Conservation (phyloP, 2,329 filamentous ascomycete genomes). For the Calonectria multiphialidica region DNA sequence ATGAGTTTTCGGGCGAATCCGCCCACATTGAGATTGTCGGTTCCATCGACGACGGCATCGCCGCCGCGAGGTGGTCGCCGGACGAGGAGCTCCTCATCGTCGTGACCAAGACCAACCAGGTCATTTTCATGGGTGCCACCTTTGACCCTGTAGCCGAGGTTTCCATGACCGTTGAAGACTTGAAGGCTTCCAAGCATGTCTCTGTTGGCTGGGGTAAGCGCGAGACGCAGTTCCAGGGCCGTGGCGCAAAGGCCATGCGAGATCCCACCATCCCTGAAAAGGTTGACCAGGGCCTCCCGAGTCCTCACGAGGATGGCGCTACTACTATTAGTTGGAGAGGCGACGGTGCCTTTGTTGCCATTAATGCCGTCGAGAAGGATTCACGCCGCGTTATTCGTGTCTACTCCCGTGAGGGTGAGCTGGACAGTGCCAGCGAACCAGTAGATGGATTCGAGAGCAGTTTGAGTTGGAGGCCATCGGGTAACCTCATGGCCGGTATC, state of each 20-base stretch:
- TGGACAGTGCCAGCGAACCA: conserved; percentile 95
- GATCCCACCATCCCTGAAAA: conserved; percentile 96
- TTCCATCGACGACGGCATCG: conserved; percentile 92
- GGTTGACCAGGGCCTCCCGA: conserved; percentile 85
- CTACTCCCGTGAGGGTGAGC: conserved; percentile 88
- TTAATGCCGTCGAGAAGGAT: conserved; percentile 81
- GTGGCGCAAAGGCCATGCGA: conserved; percentile 84
- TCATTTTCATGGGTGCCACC: conserved; percentile 92
- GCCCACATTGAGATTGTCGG: conserved; percentile 95
- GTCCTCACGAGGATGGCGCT: conserved; percentile 77
- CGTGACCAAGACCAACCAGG: conserved; percentile 81
- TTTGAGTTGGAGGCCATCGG: conserved; percentile 91
- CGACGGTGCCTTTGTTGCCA: conserved; percentile 89
- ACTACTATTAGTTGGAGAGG: conserved; percentile 91
- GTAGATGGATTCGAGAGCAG: conserved; percentile 91
- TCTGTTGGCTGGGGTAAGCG: conserved; percentile 98
- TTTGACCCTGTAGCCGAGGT: conserved; percentile 88
- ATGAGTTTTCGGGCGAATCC: conserved; percentile 59
- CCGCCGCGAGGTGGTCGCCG: conserved; percentile 91
- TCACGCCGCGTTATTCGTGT: conserved; percentile 86
- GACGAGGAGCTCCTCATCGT: conserved; percentile 93
- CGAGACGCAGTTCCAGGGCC: conserved; percentile 97
- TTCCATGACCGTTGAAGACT: conserved; percentile 78
- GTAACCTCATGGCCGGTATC: conserved; percentile 90
- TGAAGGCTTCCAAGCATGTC: conserved; percentile 91